Base-by-base conservation (phyloP, 2,329 filamentous ascomycete species). In the Diaporthe ilicicola region DNA sequence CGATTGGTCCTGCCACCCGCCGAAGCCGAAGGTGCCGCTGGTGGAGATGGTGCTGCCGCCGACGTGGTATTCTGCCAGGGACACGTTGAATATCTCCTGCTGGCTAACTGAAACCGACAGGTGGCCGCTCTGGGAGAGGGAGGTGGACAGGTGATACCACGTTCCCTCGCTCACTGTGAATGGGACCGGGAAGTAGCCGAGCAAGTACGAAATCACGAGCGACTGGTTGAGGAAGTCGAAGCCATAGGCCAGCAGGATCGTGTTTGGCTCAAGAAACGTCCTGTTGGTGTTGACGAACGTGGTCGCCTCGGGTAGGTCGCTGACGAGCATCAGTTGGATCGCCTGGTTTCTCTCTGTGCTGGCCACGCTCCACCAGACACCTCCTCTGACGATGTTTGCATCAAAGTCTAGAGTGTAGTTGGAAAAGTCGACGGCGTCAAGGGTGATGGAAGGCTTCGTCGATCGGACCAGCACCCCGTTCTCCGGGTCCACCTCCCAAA, bases 11-110 rank as follows among this genome's bases (percentile, higher is more conserved):
- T 83, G 78, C 73, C 77, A 84, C 0, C 79, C 79, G 0, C 83
- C 82, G 56, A 85, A 83, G 0, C 81, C 82, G 71, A 80, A 84
- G 1, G 78, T 77, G 12, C 81, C 81, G n/a, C 44, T 54, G n/a
- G 76, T 74, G 12, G 66, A 59, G 32, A 73, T 72, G 1, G 29
- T 29, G 3, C 62, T 29, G 3, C 62, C 48, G 1, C 9, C 29
- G 4, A 34, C 73, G 54, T 17, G 29, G 29, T 73, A 73, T 5
- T 70, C 59, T 2, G 62, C 54, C 4, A 71, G 62, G 1, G 69
- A 74, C 51, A 73, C 65, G 69, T 74, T 69, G 50, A 75, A 61
- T 27, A 77, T 51, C 2, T 74, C 34, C 15, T 74, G 74, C 19
- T 78, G 74, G 54, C 76, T 46, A 9, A 83, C 70, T 0, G 74